These are phyloP conservation scores for Trichoderma arundinaceum DNA, from an alignment of 2,329 filamentous ascomycete genomes.

Conservation along the genomic window DNA sequence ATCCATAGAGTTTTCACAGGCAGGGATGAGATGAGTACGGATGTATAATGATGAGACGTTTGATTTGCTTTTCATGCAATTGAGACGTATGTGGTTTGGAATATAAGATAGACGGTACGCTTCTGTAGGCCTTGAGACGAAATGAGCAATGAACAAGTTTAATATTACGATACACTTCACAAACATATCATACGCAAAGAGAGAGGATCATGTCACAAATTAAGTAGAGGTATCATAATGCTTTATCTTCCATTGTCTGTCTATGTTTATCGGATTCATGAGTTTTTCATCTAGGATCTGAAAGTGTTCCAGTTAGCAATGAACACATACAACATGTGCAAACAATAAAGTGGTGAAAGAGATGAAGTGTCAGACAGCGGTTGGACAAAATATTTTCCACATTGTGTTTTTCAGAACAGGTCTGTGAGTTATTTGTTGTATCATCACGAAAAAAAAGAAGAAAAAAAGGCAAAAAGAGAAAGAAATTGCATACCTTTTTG, in stretches of 20 bases:
- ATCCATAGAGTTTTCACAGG: slow-evolving; percentile 66
- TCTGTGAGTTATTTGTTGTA: slow-evolving; percentile 72
- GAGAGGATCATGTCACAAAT: neutral
- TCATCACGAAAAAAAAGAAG: slow-evolving; percentile 65
- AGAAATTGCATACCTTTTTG: slow-evolving; percentile 48
- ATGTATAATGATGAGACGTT: slow-evolving; percentile 49
- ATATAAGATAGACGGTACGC: neutral
- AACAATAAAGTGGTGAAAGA: neutral
- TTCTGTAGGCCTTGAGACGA: neutral
- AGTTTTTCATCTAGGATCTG: slow-evolving; percentile 1
- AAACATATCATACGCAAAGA: neutral
- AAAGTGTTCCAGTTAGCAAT: slow-evolving; percentile 19
- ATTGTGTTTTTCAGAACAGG: slow-evolving; percentile 75
- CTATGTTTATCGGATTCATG: slow-evolving; percentile 6
- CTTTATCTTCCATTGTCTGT: slow-evolving; percentile 22
- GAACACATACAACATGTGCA: slow-evolving; percentile 15
- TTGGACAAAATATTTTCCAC: slow-evolving; percentile 76
- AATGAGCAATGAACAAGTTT: neutral
- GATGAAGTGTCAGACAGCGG: slow-evolving; percentile 71
- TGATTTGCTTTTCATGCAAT: neutral
- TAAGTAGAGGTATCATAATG: neutral
- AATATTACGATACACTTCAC: neutral
- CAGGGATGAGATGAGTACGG: slow-evolving; percentile 59
- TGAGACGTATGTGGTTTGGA: neutral
- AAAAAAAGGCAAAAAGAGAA: slow-evolving; percentile 29